Evolutionary conservation across 1,139 yeast genomes (phyloP).

Genomic region (Yamadazyma diddensiae): DNA sequence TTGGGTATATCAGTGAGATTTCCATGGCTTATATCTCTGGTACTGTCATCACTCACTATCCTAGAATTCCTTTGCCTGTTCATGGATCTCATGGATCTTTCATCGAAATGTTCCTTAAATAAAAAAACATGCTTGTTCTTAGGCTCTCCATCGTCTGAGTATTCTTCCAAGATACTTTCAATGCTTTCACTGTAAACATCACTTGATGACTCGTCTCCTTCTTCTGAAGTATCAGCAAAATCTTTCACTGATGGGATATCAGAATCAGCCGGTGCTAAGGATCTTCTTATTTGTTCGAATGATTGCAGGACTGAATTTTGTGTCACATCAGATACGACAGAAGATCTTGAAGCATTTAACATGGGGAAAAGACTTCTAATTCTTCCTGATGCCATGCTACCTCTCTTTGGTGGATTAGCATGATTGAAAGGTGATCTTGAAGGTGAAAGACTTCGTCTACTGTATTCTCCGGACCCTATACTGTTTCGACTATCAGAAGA

Average conservation of each 20-base stretch:
- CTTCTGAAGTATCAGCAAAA: slow-evolving; percentile 41
- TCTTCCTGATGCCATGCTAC: slow-evolving; percentile 2
- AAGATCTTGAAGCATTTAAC: slow-evolving; percentile 19
- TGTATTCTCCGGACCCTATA: slow-evolving; percentile 2
- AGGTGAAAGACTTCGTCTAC: slow-evolving; percentile 9
- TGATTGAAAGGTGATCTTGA: slow-evolving; percentile 8
- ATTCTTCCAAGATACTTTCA: slow-evolving; percentile 32
- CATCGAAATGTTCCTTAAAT: slow-evolving; percentile 34
- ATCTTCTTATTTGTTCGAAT: not conserved
- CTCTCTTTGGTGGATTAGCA: slow-evolving; percentile 3
- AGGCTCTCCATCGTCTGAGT: slow-evolving; percentile 16
- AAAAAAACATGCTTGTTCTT: slow-evolving; percentile 14
- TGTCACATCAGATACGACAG: slow-evolving; percentile 13
- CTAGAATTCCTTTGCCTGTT: no score
- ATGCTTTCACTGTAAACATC: slow-evolving; percentile 26
- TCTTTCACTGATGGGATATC: slow-evolving; percentile 27
- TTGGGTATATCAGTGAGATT: no score
- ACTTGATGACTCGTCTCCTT: slow-evolving; percentile 11
- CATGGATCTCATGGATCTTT: slow-evolving; percentile 10
- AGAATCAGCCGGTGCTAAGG: not conserved
- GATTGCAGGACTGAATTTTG: slow-evolving; percentile 3
- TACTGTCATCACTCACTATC: no score
- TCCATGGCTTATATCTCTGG: no score
- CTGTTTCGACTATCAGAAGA: slow-evolving; percentile 19
- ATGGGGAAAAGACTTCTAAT: slow-evolving; percentile 4